Evolutionary conservation across 176 grass and related monocot species (phyloP).

Genomic region (Triticum urartu): DNA sequence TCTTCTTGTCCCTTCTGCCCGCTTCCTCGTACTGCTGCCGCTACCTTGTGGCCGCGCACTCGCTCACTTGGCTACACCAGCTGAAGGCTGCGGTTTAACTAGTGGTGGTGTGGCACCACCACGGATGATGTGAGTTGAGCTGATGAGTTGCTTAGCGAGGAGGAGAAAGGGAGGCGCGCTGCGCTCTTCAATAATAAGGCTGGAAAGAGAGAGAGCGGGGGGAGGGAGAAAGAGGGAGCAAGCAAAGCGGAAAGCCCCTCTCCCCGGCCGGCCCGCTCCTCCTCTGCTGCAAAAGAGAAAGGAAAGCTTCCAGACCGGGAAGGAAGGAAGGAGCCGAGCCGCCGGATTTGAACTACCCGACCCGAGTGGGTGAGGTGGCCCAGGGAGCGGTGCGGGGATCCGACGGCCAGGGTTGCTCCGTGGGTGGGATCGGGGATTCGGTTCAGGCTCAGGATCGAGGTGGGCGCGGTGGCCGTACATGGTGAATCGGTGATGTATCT

Average conservation of each 20-base stretch:
- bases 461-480: too few relatives aligned
- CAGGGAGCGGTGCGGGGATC: not conserved
- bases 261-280: not conserved
- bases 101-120: not conserved
- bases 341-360: not conserved
- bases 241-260: constrained; percentile 40
- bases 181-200: not conserved
- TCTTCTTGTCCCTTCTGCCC: not conserved
- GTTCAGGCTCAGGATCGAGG: too few relatives aligned
- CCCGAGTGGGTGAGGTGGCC: not conserved
- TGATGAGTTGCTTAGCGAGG: constrained; percentile 50
- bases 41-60: not conserved
- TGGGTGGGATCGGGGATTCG: not conserved
- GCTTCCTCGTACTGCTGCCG: not conserved
- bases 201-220: not conserved
- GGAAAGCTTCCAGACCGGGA: not conserved
- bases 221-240: not conserved
- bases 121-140: not conserved
- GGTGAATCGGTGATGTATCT: too few relatives aligned
- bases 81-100: not conserved
- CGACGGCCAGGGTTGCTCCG: not conserved
- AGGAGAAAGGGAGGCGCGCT: constrained; percentile 23
- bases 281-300: not conserved
- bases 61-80: not conserved
- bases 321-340: not conserved